These are phyloP conservation scores for Nymphaea colorata DNA, from an alignment of 164 flowering plant species.

Conservation along the genomic window DNA sequence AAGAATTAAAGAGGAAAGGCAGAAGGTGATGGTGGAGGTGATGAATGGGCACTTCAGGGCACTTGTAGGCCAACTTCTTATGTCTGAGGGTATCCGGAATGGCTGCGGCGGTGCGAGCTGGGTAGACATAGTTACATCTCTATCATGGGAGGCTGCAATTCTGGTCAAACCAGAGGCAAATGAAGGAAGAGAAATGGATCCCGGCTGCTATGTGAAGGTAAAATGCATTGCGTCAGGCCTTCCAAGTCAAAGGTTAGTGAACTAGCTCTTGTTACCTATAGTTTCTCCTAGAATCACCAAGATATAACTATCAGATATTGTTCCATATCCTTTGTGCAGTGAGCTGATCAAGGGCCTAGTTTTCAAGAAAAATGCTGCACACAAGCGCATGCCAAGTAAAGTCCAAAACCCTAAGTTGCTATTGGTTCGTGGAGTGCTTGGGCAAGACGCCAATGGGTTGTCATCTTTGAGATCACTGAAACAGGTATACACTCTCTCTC, in stretches of 20 bases:
- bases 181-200: conserved; percentile 61
- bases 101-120: conserved; percentile 45
- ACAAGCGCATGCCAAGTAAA: conserved; percentile 79
- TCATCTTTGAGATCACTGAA: conserved; percentile 54
- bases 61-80: conserved; percentile 48
- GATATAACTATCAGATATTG: neutral
- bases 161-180: conserved; percentile 56
- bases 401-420: conserved; percentile 61
- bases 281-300: neutral
- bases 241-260: conserved; percentile 54
- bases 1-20: conserved; percentile 42
- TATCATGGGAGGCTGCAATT: conserved; percentile 89
- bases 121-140: conserved; percentile 63
- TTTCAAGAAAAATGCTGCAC: conserved; percentile 88
- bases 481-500: conserved; percentile 31
- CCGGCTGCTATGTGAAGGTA: conserved; percentile 69
- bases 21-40: conserved; percentile 44
- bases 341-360: conserved; percentile 74
- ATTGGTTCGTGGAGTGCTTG: conserved; percentile 64
- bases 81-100: conserved; percentile 32
- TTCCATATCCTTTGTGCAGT: conserved; percentile 28
- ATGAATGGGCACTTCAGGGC: conserved; percentile 55
- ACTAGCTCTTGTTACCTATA: neutral
- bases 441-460: conserved; percentile 48
- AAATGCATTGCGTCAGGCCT: conserved; percentile 84